These are phyloP conservation scores for Fagopyrum tataricum DNA, from an alignment of 148 eudicot species.

Conservation along the genomic window DNA sequence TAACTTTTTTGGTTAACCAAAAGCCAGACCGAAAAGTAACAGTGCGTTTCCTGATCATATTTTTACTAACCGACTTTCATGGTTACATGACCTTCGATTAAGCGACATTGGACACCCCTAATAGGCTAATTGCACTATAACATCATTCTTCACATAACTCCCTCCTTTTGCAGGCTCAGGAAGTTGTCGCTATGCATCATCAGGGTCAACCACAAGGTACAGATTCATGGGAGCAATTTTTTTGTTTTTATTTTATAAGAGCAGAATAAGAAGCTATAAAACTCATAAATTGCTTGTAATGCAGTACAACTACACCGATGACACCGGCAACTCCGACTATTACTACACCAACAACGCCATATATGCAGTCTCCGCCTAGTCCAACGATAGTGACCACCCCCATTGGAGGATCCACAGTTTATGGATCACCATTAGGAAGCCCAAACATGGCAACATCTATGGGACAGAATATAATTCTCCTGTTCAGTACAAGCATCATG, in stretches of 20 bases:
- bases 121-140: neutral
- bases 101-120: no score
- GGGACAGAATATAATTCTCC: conserved; percentile 25
- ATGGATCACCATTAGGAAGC: conserved; percentile 58
- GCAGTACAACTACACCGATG: conserved; percentile 26
- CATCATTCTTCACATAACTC: neutral
- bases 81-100: no score
- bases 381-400: conserved; percentile 24
- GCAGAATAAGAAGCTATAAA: conserved; percentile 3
- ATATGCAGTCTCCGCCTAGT: conserved; percentile 15
- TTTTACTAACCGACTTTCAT: no score
- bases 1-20: no score
- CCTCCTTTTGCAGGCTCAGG: conserved; percentile 59
- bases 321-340: conserved; percentile 23
- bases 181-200: conserved; percentile 52
- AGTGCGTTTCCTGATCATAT: no score
- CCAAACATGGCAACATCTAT: conserved; percentile 53
- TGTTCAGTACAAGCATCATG: conserved; percentile 35
- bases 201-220: conserved; percentile 36
- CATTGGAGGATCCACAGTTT: conserved; percentile 30
- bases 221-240: neutral
- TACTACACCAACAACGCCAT: conserved; percentile 19
- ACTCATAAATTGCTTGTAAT: conserved; percentile 12
- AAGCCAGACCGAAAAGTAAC: no score
- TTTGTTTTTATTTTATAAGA: neutral